Percentiles rank a stretch among this genome's conserved stretches.
Evolutionary conservation across 495 filamentous ascomycete genomes (phyloP).

Genomic region (Podospora pseudocomata): DNA sequence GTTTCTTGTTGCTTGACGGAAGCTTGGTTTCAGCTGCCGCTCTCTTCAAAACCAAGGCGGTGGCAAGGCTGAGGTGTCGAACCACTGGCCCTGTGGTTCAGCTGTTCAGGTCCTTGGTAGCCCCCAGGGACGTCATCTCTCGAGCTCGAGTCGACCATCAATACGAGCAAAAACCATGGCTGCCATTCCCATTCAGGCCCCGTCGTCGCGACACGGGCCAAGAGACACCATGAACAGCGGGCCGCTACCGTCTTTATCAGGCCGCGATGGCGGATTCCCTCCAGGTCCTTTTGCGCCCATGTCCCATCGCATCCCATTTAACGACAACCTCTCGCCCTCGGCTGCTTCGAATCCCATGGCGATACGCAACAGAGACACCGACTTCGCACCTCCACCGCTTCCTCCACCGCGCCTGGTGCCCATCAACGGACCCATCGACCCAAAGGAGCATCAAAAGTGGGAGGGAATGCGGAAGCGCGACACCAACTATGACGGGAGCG

Average conservation of each 20-base stretch:
- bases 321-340: slow-evolving; percentile 30
- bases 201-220: slow-evolving; percentile 21
- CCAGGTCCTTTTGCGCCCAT: slow-evolving; percentile 19
- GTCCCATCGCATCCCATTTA: slow-evolving; percentile 21
- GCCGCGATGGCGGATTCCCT: slow-evolving; percentile 19
- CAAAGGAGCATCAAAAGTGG: slow-evolving; percentile 23
- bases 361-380: slow-evolving; percentile 27
- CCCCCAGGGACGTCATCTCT: slow-evolving; percentile 3
- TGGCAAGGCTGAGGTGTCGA: slow-evolving; percentile 19
- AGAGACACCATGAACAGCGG: slow-evolving; percentile 18
- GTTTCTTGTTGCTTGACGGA: neutral
- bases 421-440: slow-evolving; percentile 35
- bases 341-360: slow-evolving; percentile 35
- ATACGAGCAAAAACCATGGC: slow-evolving; percentile 19
- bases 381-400: slow-evolving; percentile 46
- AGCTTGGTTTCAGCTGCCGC: slow-evolving; percentile 9
- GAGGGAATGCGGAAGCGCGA: slow-evolving; percentile 13
- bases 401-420: slow-evolving; percentile 46
- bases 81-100: slow-evolving; percentile 15
- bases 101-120: slow-evolving; percentile 4
- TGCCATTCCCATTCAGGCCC: slow-evolving; percentile 30
- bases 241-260: slow-evolving; percentile 34
- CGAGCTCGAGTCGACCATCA: neutral
- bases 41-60: slow-evolving; percentile 10
- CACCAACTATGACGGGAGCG: slow-evolving; percentile 18